Evolutionary conservation across 768 basidiomycete species (phyloP).

Genomic region (Hericium coralloides): DNA sequence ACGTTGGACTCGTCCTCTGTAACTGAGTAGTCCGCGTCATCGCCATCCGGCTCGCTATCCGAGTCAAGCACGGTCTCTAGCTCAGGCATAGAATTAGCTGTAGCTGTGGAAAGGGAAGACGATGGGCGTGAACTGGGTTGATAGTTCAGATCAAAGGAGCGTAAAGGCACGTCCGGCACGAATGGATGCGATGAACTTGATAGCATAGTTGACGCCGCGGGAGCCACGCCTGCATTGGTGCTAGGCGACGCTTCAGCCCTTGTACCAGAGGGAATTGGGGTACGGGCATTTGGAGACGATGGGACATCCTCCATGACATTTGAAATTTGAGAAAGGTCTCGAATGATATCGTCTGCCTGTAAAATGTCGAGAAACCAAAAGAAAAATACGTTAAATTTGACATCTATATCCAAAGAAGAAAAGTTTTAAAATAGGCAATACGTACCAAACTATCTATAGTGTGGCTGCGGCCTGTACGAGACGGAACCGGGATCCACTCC

Average conservation of each 20-base stretch:
- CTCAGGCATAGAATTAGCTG: background rate
- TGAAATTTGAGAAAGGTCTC: background rate
- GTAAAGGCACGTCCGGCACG: background rate
- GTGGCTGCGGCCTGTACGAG: background rate
- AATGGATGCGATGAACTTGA: no score
- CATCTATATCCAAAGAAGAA: slow-evolving; percentile 7
- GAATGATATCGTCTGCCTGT: background rate
- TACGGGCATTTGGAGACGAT: background rate
- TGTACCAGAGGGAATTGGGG: no score
- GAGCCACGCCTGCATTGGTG: no score
- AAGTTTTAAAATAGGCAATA: background rate
- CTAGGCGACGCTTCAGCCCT: no score
- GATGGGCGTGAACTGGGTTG: background rate
- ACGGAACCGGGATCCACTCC: background rate
- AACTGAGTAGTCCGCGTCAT: background rate
- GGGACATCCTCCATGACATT: background rate
- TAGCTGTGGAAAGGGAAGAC: background rate
- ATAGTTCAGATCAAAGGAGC: background rate
- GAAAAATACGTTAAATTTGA: slow-evolving; percentile 1
- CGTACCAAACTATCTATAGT: slow-evolving; percentile 2
- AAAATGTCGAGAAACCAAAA: background rate
- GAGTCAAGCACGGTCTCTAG: background rate
- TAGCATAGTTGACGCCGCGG: no score
- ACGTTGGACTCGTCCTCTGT: background rate
- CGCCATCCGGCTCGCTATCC: background rate